Evolutionary conservation across 495 filamentous ascomycete species (phyloP).

Genomic region (Neurospora sp.): DNA sequence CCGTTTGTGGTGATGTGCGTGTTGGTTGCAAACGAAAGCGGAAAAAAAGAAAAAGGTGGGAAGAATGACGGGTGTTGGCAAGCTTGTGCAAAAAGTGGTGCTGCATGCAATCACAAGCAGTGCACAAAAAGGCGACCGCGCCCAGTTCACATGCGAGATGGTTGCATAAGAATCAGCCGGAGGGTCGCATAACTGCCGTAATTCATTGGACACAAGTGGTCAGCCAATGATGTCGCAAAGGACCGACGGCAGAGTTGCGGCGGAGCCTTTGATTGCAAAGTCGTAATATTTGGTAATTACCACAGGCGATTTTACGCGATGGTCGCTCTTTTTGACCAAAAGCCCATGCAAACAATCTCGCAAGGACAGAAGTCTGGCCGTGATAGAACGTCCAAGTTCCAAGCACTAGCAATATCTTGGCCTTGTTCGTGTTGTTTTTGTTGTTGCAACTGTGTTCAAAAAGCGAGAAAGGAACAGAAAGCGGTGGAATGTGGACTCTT

Average conservation of each 20-base stretch:
- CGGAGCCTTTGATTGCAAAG: not conserved
- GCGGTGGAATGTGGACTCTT: not conserved
- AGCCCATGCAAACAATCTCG: not conserved
- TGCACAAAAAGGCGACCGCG: not conserved
- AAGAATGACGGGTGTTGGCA: not conserved
- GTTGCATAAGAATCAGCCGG: conserved; percentile 2
- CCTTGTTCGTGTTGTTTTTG: not conserved
- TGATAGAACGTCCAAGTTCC: not conserved
- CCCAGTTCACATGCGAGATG: not conserved
- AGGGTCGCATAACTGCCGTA: conserved; percentile 14
- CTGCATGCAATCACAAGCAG: not conserved
- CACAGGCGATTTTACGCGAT: not conserved
- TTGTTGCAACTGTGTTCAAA: not conserved
- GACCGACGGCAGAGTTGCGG: not conserved
- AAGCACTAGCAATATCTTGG: not conserved
- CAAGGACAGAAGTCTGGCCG: not conserved
- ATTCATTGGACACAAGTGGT: conserved; percentile 2
- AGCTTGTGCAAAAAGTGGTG: not conserved
- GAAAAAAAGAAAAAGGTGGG: not conserved
- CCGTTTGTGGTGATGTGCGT: not conserved
- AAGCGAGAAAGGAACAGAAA: not conserved
- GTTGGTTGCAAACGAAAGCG: not conserved
- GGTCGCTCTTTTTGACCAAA: not conserved
- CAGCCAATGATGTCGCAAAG: not conserved
- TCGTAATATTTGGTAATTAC: not conserved